Base-by-base conservation (phyloP, 202 grass and related monocot genomes). In the Setaria viridis region DNA sequence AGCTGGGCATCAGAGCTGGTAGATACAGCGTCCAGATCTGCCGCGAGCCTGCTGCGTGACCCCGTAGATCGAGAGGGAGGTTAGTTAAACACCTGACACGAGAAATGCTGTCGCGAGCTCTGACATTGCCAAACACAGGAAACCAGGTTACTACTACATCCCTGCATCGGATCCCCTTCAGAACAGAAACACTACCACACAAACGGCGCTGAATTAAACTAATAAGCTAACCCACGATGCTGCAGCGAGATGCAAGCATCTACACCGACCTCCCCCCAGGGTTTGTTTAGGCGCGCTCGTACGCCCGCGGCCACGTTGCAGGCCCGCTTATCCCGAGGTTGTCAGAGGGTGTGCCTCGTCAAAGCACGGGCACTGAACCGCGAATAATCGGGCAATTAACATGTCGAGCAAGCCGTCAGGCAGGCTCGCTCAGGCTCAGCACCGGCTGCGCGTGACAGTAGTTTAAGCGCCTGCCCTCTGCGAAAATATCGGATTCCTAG, bases 91-190 rank as follows among this genome's bases (percentile, higher is more conserved):
- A 49, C 41, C 76, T 80, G 77, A 54, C 76, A 49, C 69, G 60
- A 89, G 60, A 85, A 81, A 89, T 80, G 51, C 68, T 85, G 87
- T 85, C 87, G 17, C 76, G 20, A 74, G 69, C 42, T 30, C 59
- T 54, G 80, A 47, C 86, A 58, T 46, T n/a, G 39, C 74, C 13
- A 7, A 37, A 66, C 56, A 66, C 66, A 25, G 37, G 34, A 35
- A 78, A 17, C 4, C 67, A 65, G 74, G 66, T 41, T 41, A 41
- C 34, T 43, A 11, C 16, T 30, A 33, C 67, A 55, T 34, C 76
- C 76, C 49, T 70, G 45, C 72, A 82, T 90, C 29, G 86, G 86
- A 88, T 84, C 72, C 83, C 45, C 43, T 14, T 80, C 19, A 30
- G 41, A 42, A 3, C 68, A 8, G 34, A 47, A 60, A 60, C 9